phyloP scores from a whole-genome alignment of 2,329 filamentous ascomycete genomes.

The Talaromyces verruculosus region DNA sequence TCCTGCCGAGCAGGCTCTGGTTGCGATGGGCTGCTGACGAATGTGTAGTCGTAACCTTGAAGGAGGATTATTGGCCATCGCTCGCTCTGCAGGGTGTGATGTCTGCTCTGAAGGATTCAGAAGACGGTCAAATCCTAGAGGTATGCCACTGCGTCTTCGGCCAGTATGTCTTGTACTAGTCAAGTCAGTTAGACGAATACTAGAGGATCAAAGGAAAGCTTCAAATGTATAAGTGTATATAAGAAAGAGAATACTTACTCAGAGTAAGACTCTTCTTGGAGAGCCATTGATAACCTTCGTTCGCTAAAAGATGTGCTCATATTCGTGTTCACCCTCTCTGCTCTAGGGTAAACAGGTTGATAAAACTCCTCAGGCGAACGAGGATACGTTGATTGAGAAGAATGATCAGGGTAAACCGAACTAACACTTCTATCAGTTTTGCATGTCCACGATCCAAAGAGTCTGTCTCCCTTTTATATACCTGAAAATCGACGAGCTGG shows the following conservation, averaged over 20 bases:
- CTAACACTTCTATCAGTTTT: conserved; percentile 9
- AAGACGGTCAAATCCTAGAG: conserved; percentile 40
- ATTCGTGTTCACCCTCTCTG: not conserved
- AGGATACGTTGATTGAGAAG: conserved; percentile 14
- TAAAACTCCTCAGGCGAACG: not conserved
- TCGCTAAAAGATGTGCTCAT: not conserved
- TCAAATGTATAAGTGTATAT: not conserved
- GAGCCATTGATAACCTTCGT: not conserved
- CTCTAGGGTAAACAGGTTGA: not conserved
- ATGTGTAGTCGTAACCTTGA: conserved; percentile 43
- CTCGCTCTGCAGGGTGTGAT: conserved; percentile 26
- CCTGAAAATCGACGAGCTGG: conserved; percentile 3
- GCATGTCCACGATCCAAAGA: not conserved
- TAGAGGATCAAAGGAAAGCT: not conserved
- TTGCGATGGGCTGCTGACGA: conserved; percentile 49
- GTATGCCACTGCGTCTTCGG: conserved; percentile 30
- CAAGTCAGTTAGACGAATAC: not conserved
- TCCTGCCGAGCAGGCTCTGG: conserved; percentile 48
- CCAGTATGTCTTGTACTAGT: conserved; percentile 7
- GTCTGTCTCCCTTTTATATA: not conserved
- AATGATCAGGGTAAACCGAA: conserved; percentile 5
- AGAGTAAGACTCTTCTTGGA: not conserved
- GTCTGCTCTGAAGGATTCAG: conserved; percentile 32
- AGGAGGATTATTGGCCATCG: conserved; percentile 26
- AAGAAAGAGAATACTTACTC: not conserved